These are phyloP conservation scores for Mangifera indica DNA, from an alignment of 345 rosid genomes.

Conservation along the genomic window DNA sequence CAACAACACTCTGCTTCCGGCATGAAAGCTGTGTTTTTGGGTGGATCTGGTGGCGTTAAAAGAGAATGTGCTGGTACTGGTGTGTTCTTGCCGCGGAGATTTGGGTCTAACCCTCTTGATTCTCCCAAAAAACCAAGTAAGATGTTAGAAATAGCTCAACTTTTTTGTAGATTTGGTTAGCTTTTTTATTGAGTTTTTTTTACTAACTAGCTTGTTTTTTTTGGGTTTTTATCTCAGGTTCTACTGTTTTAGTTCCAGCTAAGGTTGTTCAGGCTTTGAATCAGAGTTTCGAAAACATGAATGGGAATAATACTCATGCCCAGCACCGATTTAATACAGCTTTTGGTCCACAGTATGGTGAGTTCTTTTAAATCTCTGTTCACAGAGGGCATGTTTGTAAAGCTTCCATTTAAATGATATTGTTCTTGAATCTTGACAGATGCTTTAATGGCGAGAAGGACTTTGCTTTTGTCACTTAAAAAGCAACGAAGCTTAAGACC, in stretches of 20 bases:
- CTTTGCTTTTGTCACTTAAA: slow-evolving; percentile 26
- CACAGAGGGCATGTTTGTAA: not conserved
- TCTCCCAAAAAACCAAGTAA: slow-evolving; percentile 62
- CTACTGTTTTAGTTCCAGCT: slow-evolving; percentile 44
- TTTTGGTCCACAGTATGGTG: slow-evolving; percentile 37
- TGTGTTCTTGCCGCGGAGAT: slow-evolving; percentile 75
- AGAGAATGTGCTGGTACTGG: slow-evolving; percentile 68
- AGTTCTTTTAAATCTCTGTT: not conserved
- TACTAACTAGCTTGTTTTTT: not conserved
- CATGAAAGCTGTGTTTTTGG: slow-evolving; percentile 27
- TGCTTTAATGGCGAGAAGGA: slow-evolving; percentile 43
- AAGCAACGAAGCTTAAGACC: slow-evolving; percentile 23
- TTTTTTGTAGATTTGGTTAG: not conserved
- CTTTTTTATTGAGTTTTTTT: too few relatives aligned
- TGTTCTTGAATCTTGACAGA: slow-evolving; percentile 28
- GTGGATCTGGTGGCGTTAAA: slow-evolving; percentile 39
- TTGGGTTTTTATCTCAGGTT: slow-evolving; percentile 16
- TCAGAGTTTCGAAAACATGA: slow-evolving; percentile 33
- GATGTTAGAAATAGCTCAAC: not conserved
- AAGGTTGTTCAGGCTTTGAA: slow-evolving; percentile 60
- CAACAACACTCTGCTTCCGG: slow-evolving; percentile 11
- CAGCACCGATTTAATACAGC: slow-evolving; percentile 27
- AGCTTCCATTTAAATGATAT: too few relatives aligned
- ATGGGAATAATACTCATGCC: slow-evolving; percentile 15
- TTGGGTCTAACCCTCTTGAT: slow-evolving; percentile 36